Base-by-base conservation (phyloP, 2,329 filamentous ascomycete species). In the Botrytis tulipae region DNA sequence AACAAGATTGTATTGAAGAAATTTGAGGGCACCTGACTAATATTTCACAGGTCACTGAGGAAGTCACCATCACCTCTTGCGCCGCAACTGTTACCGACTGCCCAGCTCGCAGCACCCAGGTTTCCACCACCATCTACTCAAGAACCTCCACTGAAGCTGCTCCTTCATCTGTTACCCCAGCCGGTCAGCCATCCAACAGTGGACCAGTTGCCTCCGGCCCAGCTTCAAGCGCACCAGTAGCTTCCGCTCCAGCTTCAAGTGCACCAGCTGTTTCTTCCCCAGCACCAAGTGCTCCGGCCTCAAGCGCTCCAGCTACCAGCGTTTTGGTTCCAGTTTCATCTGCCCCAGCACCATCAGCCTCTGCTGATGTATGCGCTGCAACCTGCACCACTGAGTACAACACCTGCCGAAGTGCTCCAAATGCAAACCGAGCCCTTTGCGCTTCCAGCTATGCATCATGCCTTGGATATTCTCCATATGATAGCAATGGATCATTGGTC, bases 11-110 rank as follows among this genome's bases (percentile, higher is more conserved):
- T 8, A 42, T 18, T 1, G 6, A 9, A 32, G 25, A 57, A 29
- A 10, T 42, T n/a, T 25, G 18, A 22, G 35, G 20, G n/a, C 35
- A 68, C 29, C 20, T 22, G 48, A 37, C 66, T 68, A 68, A 68
- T 32, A 40, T 16, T 14, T 10, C 40, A 16, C 42, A 68, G 66
- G 51, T 70, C 51, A 75, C 74, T 22, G 71, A 73, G 66, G 66
- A 71, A 57, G 48, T 71, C 44, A 75, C 74, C 54, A 75, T 70
- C 57, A 72, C 72, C 48, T 66, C 62, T 10, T 75, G 72, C 60
- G 72, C 73, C 40, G 54, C 68, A 35, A 74, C 72, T 14, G 65
- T 74, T 35, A 73, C 73, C 51, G 42, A 74, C 51, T 74, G 69
- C 69, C 74, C 74, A 61, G 69, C 68, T 35, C 63, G 68, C 65